These are phyloP conservation scores for Solanum pennellii DNA, from an alignment of 257 asterid genomes.

Conservation along the genomic window DNA sequence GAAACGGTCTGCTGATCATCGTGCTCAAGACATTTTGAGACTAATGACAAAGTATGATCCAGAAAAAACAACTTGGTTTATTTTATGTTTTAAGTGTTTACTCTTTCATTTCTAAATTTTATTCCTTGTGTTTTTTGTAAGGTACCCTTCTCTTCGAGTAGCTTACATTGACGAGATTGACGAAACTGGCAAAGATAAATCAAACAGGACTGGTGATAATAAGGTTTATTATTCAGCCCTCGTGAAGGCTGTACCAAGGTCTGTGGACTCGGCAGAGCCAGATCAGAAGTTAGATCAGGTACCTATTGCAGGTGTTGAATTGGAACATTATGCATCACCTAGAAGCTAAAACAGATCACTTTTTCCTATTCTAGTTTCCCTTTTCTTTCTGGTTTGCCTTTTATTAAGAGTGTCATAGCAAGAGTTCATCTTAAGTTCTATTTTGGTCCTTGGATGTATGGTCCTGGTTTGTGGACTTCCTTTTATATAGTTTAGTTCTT, in stretches of 20 bases:
- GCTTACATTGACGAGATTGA: slow-evolving; percentile 96
- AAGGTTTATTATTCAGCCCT: slow-evolving; percentile 94
- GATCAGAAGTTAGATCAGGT: slow-evolving; percentile 95
- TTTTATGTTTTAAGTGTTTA: background rate
- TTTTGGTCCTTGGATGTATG: background rate
- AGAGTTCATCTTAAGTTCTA: background rate
- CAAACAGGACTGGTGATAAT: slow-evolving; percentile 54
- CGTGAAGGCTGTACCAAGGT: slow-evolving; percentile 86
- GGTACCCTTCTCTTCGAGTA: slow-evolving; percentile 97
- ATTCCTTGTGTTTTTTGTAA: slow-evolving; percentile 24
- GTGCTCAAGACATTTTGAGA: slow-evolving; percentile 75
- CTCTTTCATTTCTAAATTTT: slow-evolving; percentile 4
- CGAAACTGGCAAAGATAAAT: slow-evolving; percentile 44
- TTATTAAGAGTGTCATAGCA: background rate
- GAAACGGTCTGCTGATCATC: slow-evolving; percentile 75
- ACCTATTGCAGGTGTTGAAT: background rate
- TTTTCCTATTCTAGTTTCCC: background rate
- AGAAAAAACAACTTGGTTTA: background rate
- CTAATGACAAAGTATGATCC: slow-evolving; percentile 76
- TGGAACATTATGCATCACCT: background rate
- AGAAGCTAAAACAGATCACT: background rate
- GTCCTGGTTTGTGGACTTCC: background rate
- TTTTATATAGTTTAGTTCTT: background rate
- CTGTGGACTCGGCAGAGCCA: slow-evolving; percentile 80
- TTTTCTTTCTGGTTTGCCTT: background rate